phyloP scores from a whole-genome alignment of 495 filamentous ascomycete species.

The Pyrenula massariospora region DNA sequence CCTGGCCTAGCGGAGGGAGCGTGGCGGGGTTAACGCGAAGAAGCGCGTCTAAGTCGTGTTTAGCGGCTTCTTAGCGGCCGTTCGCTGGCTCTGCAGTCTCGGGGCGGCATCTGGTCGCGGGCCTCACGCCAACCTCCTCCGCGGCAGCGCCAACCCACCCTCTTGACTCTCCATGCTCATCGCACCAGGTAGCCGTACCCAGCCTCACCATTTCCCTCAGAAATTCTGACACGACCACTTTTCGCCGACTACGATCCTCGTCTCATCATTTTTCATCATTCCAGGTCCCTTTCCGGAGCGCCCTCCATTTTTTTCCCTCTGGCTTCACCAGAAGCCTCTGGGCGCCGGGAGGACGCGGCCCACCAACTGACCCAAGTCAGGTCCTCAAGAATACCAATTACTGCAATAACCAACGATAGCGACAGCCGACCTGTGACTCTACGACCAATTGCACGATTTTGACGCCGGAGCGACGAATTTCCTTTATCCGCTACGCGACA shows the following conservation, averaged over 20 bases:
- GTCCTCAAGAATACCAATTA: neutral
- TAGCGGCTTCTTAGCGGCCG: neutral
- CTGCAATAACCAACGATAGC: neutral
- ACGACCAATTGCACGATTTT: too few species aligned
- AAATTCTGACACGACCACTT: neutral
- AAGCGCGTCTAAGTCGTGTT: neutral
- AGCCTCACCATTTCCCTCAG: neutral
- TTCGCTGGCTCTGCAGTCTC: neutral
- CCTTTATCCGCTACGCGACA: neutral
- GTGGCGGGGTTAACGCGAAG: neutral
- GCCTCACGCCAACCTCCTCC: neutral
- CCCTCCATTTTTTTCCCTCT: conserved; percentile 4
- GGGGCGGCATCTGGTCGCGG: neutral
- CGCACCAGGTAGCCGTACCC: too few species aligned
- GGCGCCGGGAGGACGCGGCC: neutral
- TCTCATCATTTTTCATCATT: neutral
- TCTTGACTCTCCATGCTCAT: neutral
- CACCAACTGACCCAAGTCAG: neutral
- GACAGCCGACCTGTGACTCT: too few species aligned
- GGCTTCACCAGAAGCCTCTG: neutral
- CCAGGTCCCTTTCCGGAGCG: neutral
- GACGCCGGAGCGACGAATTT: neutral
- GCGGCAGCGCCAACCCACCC: neutral
- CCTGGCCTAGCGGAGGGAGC: too few species aligned
- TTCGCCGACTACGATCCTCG: neutral